These are phyloP conservation scores for Clarireedia paspali DNA, from an alignment of 2,329 filamentous ascomycete species.

Conservation along the genomic window DNA sequence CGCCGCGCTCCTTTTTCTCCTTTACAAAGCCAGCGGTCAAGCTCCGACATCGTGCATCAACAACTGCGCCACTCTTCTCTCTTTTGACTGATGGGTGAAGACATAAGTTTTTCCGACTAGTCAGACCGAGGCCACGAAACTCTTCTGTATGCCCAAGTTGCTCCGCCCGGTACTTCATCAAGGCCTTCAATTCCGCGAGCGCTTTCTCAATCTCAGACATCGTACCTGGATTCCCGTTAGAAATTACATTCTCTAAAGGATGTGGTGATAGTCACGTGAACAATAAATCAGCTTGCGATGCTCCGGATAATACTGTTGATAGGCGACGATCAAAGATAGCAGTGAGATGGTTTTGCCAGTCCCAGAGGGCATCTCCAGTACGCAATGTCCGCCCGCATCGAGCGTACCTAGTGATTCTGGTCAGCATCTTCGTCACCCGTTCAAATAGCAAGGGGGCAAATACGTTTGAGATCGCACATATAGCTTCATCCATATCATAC, in stretches of 20 bases:
- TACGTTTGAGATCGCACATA: constrained; percentile 76
- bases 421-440: constrained; percentile 12
- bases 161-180: constrained; percentile 92
- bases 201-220: constrained; percentile 99
- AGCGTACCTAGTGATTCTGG: constrained; percentile 52
- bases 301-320: constrained; percentile 89
- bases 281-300: constrained; percentile 97
- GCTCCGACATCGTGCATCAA: constrained; percentile 93
- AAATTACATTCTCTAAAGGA: background rate
- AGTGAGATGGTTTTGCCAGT: constrained; percentile 97
- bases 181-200: constrained; percentile 75
- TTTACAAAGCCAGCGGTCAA: constrained; percentile 95
- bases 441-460: constrained; percentile 6
- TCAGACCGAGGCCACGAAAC: constrained; percentile 84
- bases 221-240: constrained; percentile 46
- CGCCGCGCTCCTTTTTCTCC: constrained; percentile 92
- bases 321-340: constrained; percentile 89
- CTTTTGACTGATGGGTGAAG: constrained; percentile 92
- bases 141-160: constrained; percentile 89
- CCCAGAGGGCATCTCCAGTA: constrained; percentile 97
- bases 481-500: constrained; percentile 39
- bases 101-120: constrained; percentile 95
- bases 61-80: constrained; percentile 89
- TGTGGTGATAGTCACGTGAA: constrained; percentile 52
- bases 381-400: constrained; percentile 89